Percentiles rank a stretch among this genome's conserved stretches.
Conservation (phyloP, 345 rosid species). For the Pugionium dolabratum region DNA sequence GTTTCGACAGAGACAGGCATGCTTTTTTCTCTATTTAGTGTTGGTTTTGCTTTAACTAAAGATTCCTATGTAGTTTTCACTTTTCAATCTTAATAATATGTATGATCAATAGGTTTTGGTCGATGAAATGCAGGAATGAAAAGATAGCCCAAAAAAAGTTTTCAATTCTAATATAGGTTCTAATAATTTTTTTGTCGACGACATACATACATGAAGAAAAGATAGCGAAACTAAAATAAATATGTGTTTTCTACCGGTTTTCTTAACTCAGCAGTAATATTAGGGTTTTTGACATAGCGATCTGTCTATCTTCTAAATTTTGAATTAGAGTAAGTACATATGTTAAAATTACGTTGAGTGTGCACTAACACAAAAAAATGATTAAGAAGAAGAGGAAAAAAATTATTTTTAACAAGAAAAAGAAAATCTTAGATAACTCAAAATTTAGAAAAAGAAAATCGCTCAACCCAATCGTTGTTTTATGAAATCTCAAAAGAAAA, state of each 20-base stretch:
- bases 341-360: conserved; percentile 4
- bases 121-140: not conserved
- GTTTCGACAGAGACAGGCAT: conserved; percentile 33
- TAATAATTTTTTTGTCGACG: too few species aligned
- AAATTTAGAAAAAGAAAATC: too few species aligned
- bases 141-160: too few species aligned
- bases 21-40: not conserved
- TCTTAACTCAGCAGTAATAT: not conserved
- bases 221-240: conserved; percentile 14
- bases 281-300: not conserved
- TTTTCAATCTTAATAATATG: conserved; percentile 10
- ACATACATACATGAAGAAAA: not conserved
- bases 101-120: conserved; percentile 6
- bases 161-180: too few species aligned
- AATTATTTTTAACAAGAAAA: too few species aligned
- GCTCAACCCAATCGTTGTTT: too few species aligned
- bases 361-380: not conserved
- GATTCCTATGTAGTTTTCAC: conserved; percentile 7
- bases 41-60: conserved; percentile 30
- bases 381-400: too few species aligned
- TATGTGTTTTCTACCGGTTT: conserved; percentile 8
- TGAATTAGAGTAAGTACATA: not conserved
- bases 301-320: conserved; percentile 5
- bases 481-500: too few species aligned
- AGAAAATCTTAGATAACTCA: too few species aligned